Evolutionary conservation across 768 basidiomycete genomes (phyloP), one percentile per base, ranked within the genome.

Genomic region (Lactifluus rugatus): DNA sequence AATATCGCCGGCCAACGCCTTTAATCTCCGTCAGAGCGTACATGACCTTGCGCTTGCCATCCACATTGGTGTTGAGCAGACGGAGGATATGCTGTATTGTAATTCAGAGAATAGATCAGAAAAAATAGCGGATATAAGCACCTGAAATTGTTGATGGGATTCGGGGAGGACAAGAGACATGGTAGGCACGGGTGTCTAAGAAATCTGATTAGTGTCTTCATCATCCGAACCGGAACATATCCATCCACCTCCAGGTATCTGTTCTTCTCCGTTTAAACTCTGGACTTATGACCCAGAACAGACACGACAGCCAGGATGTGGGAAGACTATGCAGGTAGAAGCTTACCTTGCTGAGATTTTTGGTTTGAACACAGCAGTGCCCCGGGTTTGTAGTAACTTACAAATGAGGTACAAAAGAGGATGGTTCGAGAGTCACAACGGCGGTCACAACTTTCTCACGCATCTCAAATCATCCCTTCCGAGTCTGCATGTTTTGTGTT

Each of bases 1-100:
- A 86, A 77, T 98, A 99, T 54, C 96, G 89, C 64, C 96, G 87
- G 69, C 96, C 96, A 61, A 99, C 96, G 84, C 96, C 96, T 82
- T 98, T 98, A 82, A 99, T 99, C 80, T 99, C 96, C 48, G 96
- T 98, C 79, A 98, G 73, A 68, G 96, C 95, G 74, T 93, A 98
- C 89, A 93, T 97, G 74, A 99, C 88, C 80, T 99, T 99, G 68
- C 96, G 86, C 73, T 95, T 94, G 66, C 96, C 96, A 75, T 98
- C 95, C 66, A 99, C 96, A 79, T 98, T 98, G 73, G 96, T 98
- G 82, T 98, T 98, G 67, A 96, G 80, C 46, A 99, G 84, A 88
- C 96, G 96, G 61, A 99, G 78, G 74, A 99, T 99, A 84, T 98
- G 96, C 92, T 97, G 69, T 41, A 67, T 34, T 50, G 39, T 41